A percentile compares a stretch with the other conserved stretches of the same genome.
Conservation (phyloP, 2,329 filamentous ascomycete species). For the Colletotrichum simmondsii region DNA sequence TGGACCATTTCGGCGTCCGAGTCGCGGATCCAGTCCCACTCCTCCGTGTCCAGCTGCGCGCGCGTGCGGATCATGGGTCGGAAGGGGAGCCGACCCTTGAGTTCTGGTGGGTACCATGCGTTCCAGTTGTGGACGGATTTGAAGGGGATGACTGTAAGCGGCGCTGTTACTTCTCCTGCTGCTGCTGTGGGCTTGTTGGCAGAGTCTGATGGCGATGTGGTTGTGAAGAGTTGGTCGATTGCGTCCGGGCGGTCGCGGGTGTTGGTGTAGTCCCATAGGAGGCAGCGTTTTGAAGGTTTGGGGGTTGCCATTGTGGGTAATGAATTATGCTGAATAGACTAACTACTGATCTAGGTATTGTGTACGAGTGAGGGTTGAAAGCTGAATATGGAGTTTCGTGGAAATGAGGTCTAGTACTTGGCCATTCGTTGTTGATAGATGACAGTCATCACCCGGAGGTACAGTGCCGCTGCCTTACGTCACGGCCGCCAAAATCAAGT, state of each 20-base stretch:
- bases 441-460: neutral
- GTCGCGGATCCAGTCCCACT: slow-evolving; percentile 46
- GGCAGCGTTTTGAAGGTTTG: slow-evolving; percentile 44
- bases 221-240: slow-evolving; percentile 47
- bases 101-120: slow-evolving; percentile 51
- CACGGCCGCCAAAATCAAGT: neutral
- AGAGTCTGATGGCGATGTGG: neutral
- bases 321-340: neutral
- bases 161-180: neutral
- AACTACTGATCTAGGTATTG: neutral
- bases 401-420: neutral
- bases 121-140: slow-evolving; percentile 54
- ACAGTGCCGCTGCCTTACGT: neutral
- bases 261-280: slow-evolving; percentile 57
- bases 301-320: neutral
- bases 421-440: neutral
- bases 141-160: slow-evolving; percentile 38
- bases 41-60: slow-evolving; percentile 47
- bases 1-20: slow-evolving; percentile 48
- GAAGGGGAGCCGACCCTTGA: slow-evolving; percentile 47
- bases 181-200: neutral
- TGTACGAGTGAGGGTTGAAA: no score
- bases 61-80: slow-evolving; percentile 54
- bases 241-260: slow-evolving; percentile 45
- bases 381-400: no score